Conservation (phyloP, 441 rosid species). For the Gossypium gossypioides region DNA sequence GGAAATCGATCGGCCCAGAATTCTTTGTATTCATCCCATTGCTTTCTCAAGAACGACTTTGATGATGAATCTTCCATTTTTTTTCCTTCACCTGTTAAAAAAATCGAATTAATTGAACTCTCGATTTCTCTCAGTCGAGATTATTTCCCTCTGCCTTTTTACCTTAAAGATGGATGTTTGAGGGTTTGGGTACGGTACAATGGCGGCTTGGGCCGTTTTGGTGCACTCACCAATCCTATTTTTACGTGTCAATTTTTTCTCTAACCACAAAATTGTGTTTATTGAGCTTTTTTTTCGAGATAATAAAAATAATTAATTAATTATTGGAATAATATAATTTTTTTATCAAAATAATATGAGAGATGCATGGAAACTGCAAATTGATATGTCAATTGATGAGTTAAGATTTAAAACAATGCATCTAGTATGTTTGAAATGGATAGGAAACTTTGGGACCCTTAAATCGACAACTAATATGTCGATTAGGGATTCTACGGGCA, state of each 20-base stretch:
- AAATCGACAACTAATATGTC: no score
- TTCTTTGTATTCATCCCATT: conserved; percentile 50
- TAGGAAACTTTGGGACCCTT: no score
- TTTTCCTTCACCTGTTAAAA: not conserved
- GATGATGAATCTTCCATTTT: conserved; percentile 39
- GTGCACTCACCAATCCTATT: not conserved
- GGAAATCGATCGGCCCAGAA: conserved; percentile 59
- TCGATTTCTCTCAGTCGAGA: not conserved
- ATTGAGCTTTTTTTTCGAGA: no score
- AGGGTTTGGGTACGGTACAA: not conserved
- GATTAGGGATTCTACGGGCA: no score
- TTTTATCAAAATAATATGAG: no score
- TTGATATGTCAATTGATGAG: no score
- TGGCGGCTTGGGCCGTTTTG: not conserved
- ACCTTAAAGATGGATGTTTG: not conserved
- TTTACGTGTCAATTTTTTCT: not conserved
- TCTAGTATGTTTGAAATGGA: no score
- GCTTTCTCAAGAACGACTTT: conserved; percentile 31
- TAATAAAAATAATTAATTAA: no score
- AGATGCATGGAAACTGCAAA: no score
- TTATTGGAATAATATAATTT: no score
- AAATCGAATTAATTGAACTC: not conserved
- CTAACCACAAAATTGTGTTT: not conserved
- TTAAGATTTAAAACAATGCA: no score
- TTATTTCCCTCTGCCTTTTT: not conserved